Evolutionary conservation across 257 asterid genomes (phyloP).

Genomic region (Henckelia pumila): DNA sequence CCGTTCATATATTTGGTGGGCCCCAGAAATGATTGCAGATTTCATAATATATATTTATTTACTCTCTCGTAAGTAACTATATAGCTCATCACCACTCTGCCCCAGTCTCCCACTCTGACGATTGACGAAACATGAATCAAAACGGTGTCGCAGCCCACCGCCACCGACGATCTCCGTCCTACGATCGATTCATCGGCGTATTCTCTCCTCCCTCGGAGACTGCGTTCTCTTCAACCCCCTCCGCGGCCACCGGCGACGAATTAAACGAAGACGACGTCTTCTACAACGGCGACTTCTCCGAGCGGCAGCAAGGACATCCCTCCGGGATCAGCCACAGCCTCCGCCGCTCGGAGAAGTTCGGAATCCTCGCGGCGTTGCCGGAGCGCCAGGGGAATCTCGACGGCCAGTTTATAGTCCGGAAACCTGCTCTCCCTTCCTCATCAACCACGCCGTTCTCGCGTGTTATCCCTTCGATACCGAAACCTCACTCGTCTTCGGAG

Average conservation of each 20-base stretch:
- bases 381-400: conserved; percentile 36
- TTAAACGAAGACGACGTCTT: conserved; percentile 73
- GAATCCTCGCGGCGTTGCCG: conserved; percentile 69
- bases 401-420: conserved; percentile 40
- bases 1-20: not conserved
- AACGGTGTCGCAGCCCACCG: conserved; percentile 41
- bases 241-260: conserved; percentile 44
- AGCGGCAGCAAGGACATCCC: conserved; percentile 17
- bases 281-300: conserved; percentile 51
- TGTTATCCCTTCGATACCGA: conserved; percentile 51
- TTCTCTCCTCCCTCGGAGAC: conserved; percentile 56
- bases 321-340: conserved; percentile 11
- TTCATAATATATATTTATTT: not conserved
- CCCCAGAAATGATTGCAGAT: not conserved
- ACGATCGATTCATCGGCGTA: conserved; percentile 61
- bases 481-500: conserved; percentile 40
- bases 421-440: conserved; percentile 40
- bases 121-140: conserved; percentile 41
- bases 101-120: not conserved
- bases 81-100: not conserved
- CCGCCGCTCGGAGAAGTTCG: conserved; percentile 51
- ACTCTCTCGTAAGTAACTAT: not conserved
- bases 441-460: conserved; percentile 42
- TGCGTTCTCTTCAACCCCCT: conserved; percentile 7
- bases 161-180: conserved; percentile 59